Evolutionary conservation across 306 rosid species (phyloP), one percentile per base, ranked within the genome.

Genomic region (Benincasa hispida): DNA sequence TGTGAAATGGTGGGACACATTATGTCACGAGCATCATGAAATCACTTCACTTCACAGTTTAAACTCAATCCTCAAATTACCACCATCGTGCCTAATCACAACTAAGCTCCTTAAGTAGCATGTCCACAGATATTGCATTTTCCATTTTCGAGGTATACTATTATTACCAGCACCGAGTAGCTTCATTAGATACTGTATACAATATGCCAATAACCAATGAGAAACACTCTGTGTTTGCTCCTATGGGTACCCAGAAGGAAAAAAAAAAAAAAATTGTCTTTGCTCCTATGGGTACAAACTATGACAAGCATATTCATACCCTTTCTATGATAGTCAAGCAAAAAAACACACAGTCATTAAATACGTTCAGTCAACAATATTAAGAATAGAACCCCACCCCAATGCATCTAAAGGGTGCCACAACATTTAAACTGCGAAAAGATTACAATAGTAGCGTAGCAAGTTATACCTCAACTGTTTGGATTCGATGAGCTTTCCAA

Each of bases 401-500:
- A 45, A 24, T 70, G 58, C 25, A 47, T 8, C 39, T 50, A 70
- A 24, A 28, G 35, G 76, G 59, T 30, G 62, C 59, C 48, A 74
- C 55, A 65, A 53, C 24, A 62, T 70, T 45, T 32, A 45, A 57
- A 41, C 37, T 30, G 58, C 8, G 25, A 59, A 59, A 77, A 58
- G 60, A 58, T 69, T 37, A 67, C 39, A 28, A 30, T 39, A 13
- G 30, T 24, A 61, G 53, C 27, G 19, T 41, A 24, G 42, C 28
- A 42, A 80, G 69, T 69, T 56, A 76, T 88, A 90, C 99, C 98
- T 92, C 97, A 62, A 90, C 97, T 48, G 96, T 91, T 79, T 88
- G 96, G 76, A 89, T 82, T 84, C 86, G 89, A 76, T 95, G 99
- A 70, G 98, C 98, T 86, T 95, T 95, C 99, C 99, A 95, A 82